These are phyloP conservation scores for Tuber indicum DNA, from an alignment of 495 filamentous ascomycete genomes.

Conservation along the genomic window DNA sequence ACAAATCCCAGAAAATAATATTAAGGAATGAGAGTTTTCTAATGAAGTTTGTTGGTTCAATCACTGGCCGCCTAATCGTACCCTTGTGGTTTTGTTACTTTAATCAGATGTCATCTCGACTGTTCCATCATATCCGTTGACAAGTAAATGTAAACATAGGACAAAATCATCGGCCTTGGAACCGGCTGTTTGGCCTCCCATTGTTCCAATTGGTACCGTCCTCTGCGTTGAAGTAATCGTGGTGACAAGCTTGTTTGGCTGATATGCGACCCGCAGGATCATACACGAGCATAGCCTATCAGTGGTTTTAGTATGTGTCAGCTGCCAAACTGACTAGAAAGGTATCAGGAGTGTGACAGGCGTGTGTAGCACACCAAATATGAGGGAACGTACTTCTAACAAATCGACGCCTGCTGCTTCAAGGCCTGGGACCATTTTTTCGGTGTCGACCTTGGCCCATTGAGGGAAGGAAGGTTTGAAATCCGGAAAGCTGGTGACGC, in stretches of 20 bases:
- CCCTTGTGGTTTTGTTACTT: conserved; percentile 3
- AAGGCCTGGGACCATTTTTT: conserved; percentile 54
- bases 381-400: conserved; percentile 55
- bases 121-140: conserved; percentile 16
- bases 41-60: conserved; percentile 9
- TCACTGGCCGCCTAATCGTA: not conserved
- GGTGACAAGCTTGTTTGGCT: conserved; percentile 86
- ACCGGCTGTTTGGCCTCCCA: conserved; percentile 41
- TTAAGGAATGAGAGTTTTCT: conserved; percentile 13
- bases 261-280: conserved; percentile 91
- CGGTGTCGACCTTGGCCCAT: conserved; percentile 69
- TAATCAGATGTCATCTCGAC: conserved; percentile 12
- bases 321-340: not conserved
- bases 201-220: conserved; percentile 48
- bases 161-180: conserved; percentile 22
- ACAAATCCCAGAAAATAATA: conserved; percentile 6
- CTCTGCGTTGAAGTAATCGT: conserved; percentile 73
- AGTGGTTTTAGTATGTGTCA: conserved; percentile 7
- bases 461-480: conserved; percentile 97
- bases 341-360: not conserved
- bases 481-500: conserved; percentile 94
- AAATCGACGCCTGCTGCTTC: conserved; percentile 79
- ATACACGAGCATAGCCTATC: conserved; percentile 68
- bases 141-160: not conserved
- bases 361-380: not conserved